Base-by-base conservation (phyloP, 1,284 basidiomycete genomes). In the Rhodotorula sp. region DNA sequence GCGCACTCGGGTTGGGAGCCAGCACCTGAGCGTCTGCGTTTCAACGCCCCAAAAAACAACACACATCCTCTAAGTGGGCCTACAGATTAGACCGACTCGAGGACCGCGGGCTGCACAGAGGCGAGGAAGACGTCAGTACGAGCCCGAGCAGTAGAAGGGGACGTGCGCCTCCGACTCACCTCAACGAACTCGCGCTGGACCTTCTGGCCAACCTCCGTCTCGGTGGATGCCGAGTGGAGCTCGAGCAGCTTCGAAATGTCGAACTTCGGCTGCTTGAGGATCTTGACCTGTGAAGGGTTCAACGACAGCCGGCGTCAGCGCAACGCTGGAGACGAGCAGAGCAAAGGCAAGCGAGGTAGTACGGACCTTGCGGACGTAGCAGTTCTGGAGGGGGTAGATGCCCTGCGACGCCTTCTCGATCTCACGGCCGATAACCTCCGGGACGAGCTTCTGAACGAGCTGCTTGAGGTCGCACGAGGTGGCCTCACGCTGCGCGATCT, bases 341-440 rank as follows among this genome's bases (percentile, higher is more conserved):
- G 15, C 54, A 7, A 28, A 26, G 10, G 23, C 43, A 26, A 23
- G 10, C 18, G 15, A 28, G 61, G 3, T 16, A 18, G 28, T 5
- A 68, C 56, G 31, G 21, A 58, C 93, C 87, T 98, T 97, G 85
- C 95, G 91, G 81, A 98, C 87, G 86, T 95, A 97, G 82, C 97
- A 95, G 83, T 98, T 97, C 86, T 97, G 93, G 81, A 99, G 85
- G 78, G 95, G 95, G 86, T 95, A 98, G 85, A 98, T 97, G 82
- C 90, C 90, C 81, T 94, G 87, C 77, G 90, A 88, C 70, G 95
- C 90, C 87, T 99, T 99, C 88, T 99, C 97, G 78, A 99, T 99
- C 87, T 99, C 97, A 79, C 95, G 90, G 79, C 97, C 97, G 80
- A 99, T 99, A 73, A 93, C 93, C 85, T 99, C 97, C 66, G 97